Percentiles rank a stretch among this genome's conserved stretches.
Conservation (phyloP, 768 basidiomycete genomes). For the Agrocybe chaxingu region DNA sequence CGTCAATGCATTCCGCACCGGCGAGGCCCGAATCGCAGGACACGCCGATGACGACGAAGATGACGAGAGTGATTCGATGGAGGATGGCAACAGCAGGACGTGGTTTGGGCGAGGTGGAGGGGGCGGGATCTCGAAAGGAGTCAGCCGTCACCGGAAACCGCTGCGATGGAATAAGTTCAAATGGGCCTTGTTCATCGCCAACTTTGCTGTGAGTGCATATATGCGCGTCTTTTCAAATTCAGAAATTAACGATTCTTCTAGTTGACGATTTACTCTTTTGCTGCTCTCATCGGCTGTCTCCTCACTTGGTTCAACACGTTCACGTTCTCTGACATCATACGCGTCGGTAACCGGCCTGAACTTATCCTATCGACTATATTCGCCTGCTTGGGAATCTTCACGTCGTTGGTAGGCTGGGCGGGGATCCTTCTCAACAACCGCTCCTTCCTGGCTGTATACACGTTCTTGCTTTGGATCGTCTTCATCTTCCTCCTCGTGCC, state of each 20-base stretch:
- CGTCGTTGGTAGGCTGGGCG: slow-evolving; percentile 71
- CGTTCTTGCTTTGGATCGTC: slow-evolving; percentile 71
- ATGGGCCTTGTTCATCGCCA: slow-evolving; percentile 70
- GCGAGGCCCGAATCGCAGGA: slow-evolving; percentile 51
- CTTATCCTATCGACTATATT: slow-evolving; percentile 68
- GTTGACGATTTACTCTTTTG: slow-evolving; percentile 58
- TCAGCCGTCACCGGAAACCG: not conserved
- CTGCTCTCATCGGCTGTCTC: slow-evolving; percentile 59
- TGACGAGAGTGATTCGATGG: slow-evolving; percentile 1
- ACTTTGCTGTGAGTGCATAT: slow-evolving; percentile 36
- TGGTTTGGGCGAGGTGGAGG: not conserved
- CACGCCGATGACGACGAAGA: slow-evolving; percentile 18
- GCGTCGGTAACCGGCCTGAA: slow-evolving; percentile 62
- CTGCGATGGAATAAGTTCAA: slow-evolving; percentile 84
- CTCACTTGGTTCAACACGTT: slow-evolving; percentile 81
- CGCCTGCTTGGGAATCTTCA: slow-evolving; percentile 55
- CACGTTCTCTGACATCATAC: slow-evolving; percentile 61
- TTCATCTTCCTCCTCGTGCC: slow-evolving; percentile 71
- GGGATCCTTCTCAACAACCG: slow-evolving; percentile 86
- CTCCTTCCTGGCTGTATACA: slow-evolving; percentile 73
- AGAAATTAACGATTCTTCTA: slow-evolving; percentile 2
- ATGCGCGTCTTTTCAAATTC: not conserved
- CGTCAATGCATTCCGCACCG: slow-evolving; percentile 60
- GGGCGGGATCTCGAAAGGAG: slow-evolving; percentile 1
- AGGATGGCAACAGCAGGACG: slow-evolving; percentile 4